Evolutionary conservation across 345 rosid species (phyloP).

Genomic region (Euphorbia peplus): DNA sequence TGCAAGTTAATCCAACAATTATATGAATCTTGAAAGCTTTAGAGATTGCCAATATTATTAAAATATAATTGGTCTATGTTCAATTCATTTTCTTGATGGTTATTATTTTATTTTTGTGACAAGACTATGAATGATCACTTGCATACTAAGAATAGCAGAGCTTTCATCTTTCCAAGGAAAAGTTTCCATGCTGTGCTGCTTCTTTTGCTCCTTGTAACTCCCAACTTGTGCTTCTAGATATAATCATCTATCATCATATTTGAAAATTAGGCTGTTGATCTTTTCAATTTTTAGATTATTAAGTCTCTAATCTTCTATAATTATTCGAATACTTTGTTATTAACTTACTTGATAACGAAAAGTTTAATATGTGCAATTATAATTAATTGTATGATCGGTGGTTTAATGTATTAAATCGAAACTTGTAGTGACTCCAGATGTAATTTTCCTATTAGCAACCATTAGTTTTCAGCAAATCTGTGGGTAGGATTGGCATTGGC

Average conservation of each 20-base stretch:
- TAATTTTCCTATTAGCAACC: background rate
- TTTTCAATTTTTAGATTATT: background rate
- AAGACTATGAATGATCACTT: background rate
- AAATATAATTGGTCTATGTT: background rate
- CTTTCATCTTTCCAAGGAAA: conserved; percentile 4
- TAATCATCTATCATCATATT: background rate
- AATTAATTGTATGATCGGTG: too few relatives aligned
- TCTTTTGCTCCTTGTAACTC: conserved; percentile 12
- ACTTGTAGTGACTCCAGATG: too few relatives aligned
- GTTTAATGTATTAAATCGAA: too few relatives aligned
- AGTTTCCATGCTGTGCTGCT: background rate
- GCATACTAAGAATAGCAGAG: background rate
- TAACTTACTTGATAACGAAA: too few relatives aligned
- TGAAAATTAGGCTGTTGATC: background rate
- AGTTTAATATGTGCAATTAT: too few relatives aligned
- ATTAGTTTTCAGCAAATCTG: background rate
- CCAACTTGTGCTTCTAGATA: background rate
- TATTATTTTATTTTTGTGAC: background rate
- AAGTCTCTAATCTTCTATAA: background rate
- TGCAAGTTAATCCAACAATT: background rate
- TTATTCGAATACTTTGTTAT: too few relatives aligned
- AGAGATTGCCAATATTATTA: background rate
- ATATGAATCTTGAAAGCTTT: background rate
- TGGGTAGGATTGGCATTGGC: background rate
- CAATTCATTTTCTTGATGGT: background rate